A percentile compares a stretch with the other conserved stretches of the same genome.
Evolutionary conservation across 1,284 basidiomycete genomes (phyloP).

Genomic region (Phylloporus gajari): DNA sequence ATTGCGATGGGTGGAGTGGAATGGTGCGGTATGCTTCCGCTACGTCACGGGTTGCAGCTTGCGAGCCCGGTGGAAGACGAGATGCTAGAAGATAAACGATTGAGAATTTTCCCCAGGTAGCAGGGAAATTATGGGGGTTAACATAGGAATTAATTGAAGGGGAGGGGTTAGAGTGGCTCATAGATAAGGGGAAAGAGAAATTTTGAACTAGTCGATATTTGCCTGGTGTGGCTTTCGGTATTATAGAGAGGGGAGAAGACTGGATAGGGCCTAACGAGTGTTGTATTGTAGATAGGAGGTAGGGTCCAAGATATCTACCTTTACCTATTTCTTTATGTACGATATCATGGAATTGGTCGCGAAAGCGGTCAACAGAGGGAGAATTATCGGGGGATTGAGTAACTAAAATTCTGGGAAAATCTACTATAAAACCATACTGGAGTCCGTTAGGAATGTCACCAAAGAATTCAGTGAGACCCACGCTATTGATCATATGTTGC

Average conservation of each 20-base stretch:
- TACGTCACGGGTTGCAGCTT: background rate
- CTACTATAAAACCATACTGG: background rate
- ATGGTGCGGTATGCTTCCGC: conserved; percentile 12
- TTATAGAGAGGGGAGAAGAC: conserved; percentile 4
- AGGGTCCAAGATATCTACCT: conserved; percentile 15
- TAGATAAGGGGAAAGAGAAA: conserved; percentile 1
- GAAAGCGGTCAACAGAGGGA: background rate
- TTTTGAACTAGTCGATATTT: conserved; percentile 17
- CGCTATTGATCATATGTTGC: conserved; percentile 1
- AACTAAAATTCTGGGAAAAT: background rate
- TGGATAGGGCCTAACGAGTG: background rate
- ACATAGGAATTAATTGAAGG: background rate
- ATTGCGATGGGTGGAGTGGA: background rate
- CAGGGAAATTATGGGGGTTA: background rate
- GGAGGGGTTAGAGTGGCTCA: background rate
- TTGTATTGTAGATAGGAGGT: background rate
- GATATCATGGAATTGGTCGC: background rate
- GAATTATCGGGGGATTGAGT: conserved; percentile 9
- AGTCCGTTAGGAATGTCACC: background rate
- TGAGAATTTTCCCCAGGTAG: background rate
- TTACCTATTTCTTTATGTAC: conserved; percentile 12
- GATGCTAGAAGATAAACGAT: background rate
- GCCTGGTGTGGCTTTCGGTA: background rate
- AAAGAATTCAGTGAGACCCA: background rate
- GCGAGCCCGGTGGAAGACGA: background rate